Base-by-base conservation (phyloP, 768 basidiomycete genomes). In the Kwoniella shandongensis region DNA sequence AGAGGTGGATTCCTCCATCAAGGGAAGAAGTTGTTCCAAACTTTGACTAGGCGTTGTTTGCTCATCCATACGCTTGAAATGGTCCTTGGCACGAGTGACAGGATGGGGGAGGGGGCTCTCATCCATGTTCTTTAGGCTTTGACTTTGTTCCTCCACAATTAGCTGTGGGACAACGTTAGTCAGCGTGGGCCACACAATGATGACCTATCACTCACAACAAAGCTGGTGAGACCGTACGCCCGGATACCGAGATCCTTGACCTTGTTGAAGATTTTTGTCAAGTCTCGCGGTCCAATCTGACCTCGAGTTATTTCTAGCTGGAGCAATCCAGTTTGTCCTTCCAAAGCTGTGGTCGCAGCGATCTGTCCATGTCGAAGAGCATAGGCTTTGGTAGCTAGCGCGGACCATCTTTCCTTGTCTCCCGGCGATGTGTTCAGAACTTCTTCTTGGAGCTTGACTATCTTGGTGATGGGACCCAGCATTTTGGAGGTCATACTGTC, bases 261-360 rank as follows among this genome's bases (percentile, higher is more conserved):
- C 51, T 70, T 72, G 23, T 58, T 66, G 40, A 68, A 63, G 8
- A 75, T 40, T 35, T 44, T 47, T 22, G 69, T 64, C 50, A 78
- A 38, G 51, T 77, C 71, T 13, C 60, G 56, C 7, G 75, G 65
- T 11, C 75, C 69, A 12, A 76, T 54, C 13, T 68, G 59, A 4
- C 75, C 74, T 17, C 68, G 53, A 13, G 65, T 74, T 25, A 76
- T 51, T 56, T 78, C 77, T 20, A 77, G 57, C 35, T 75, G 66
- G 4, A 77, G 54, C 56, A 75, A 56, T 12, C 58, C 67, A 0
- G 61, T 36, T 40, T 69, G 64, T 2, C 65, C 75, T 25, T 57
- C 59, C 3, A 76, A 44, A 4, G 36, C 70, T 5, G 61, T 69
- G 1, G 63, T 45, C 11, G 58, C 70, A 22, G 59, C 59, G 10